These are phyloP conservation scores for Auriscalpium orientale DNA, from an alignment of 768 basidiomycete species.

Conservation along the genomic window DNA sequence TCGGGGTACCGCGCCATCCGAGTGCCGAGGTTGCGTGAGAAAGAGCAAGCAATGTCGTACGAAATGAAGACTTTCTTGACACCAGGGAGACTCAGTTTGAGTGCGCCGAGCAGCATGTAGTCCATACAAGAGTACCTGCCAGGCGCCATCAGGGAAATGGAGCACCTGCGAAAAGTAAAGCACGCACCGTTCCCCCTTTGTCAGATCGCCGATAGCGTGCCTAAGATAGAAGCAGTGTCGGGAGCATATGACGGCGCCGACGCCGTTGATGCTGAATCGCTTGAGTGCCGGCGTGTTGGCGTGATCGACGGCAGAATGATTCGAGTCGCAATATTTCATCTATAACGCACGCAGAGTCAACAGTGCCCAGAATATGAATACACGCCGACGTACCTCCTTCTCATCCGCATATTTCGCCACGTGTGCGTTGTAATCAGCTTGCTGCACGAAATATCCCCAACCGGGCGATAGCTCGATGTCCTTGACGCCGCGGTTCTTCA, in stretches of 20 bases:
- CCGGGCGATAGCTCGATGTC: neutral
- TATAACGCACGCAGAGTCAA: too few relatives aligned
- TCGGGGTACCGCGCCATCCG: neutral
- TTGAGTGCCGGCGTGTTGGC: neutral
- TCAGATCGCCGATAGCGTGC: neutral
- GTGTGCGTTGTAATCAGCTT: neutral
- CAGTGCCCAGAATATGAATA: too few relatives aligned
- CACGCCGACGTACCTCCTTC: neutral
- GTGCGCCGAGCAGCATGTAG: too few relatives aligned
- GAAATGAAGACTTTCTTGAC: too few relatives aligned
- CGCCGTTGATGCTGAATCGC: neutral
- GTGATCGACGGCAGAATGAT: constrained; percentile 2
- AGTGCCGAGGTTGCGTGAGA: neutral
- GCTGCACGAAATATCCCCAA: constrained; percentile 1
- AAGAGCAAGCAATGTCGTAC: neutral
- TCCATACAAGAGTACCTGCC: too few relatives aligned
- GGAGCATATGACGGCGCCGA: too few relatives aligned
- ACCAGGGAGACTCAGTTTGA: too few relatives aligned
- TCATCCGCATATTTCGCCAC: neutral
- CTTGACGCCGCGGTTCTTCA: neutral
- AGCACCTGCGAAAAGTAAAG: too few relatives aligned
- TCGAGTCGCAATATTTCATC: constrained; percentile 2
- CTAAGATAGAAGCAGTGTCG: neutral
- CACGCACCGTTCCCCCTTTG: neutral
- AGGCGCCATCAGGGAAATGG: too few relatives aligned